These are phyloP conservation scores for Choiromyces venosus DNA, from an alignment of 495 filamentous ascomycete species.

Conservation along the genomic window DNA sequence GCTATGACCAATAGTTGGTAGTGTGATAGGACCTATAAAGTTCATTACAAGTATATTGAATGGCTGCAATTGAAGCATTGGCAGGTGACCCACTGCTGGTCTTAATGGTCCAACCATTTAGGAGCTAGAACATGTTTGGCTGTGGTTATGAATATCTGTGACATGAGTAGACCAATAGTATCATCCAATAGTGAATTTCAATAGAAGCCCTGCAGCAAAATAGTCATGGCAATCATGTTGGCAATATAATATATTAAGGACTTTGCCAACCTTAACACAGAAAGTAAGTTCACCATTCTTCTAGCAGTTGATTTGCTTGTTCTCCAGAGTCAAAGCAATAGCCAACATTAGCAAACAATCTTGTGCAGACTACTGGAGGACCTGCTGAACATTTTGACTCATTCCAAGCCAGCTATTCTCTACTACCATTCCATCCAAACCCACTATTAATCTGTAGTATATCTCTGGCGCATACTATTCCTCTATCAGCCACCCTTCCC, in stretches of 20 bases:
- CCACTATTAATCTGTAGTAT: background rate
- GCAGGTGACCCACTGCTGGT: background rate
- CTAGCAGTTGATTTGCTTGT: no score
- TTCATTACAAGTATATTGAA: slow-evolving; percentile 7
- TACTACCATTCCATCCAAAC: no score
- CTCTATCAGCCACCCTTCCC: slow-evolving; percentile 1
- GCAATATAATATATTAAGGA: no score
- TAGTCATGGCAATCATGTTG: no score
- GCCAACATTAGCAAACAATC: background rate
- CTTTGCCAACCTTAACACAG: no score
- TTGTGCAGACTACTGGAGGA: background rate
- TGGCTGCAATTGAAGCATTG: background rate
- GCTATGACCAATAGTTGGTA: no score
- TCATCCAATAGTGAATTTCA: background rate
- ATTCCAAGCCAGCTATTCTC: no score
- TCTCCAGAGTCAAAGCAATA: background rate
- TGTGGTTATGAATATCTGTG: background rate
- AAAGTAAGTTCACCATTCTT: no score
- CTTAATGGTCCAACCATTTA: background rate
- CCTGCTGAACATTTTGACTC: no score
- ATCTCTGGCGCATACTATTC: slow-evolving; percentile 3
- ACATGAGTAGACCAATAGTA: background rate
- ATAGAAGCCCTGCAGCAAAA: no score
- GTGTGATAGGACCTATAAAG: slow-evolving; percentile 7
- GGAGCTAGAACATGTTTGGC: background rate